Conservation (phyloP, 2,329 filamentous ascomycete genomes). For the Proliferodiscus dingleyae region DNA sequence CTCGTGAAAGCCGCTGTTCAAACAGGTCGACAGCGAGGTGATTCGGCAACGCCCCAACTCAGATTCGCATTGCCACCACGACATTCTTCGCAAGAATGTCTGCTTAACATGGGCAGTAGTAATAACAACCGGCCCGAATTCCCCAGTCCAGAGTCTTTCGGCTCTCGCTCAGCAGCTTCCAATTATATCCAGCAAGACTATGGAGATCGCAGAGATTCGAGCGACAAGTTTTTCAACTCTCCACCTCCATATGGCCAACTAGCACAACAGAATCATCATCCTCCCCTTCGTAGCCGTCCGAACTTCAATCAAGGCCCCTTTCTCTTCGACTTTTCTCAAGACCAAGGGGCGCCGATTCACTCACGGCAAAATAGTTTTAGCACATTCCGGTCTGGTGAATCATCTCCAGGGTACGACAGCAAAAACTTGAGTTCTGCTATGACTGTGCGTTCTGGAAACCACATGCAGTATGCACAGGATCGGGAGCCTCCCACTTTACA, state of each 20-base stretch:
- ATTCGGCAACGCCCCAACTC: conserved; percentile 5
- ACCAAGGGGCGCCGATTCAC: background rate
- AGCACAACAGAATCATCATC: background rate
- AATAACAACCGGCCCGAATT: background rate
- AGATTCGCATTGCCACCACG: background rate
- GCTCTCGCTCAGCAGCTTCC: no score
- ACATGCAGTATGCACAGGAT: background rate
- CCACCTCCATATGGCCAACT: background rate
- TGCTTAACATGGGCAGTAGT: background rate
- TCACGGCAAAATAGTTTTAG: background rate
- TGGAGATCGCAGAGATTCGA: no score
- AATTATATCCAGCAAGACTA: no score
- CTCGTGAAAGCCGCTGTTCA: conserved; percentile 3
- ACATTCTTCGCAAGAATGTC: background rate
- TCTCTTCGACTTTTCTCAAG: background rate
- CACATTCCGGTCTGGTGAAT: background rate
- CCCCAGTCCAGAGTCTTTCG: no score
- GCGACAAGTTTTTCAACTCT: no score
- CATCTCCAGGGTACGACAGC: background rate
- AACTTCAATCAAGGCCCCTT: background rate
- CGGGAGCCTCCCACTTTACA: background rate
- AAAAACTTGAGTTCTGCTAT: background rate
- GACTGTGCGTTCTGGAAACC: background rate
- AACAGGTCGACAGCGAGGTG: conserved; percentile 3
- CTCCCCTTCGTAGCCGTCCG: background rate